Evolutionary conservation across 768 basidiomycete genomes (phyloP), one percentile per base, ranked within the genome.

Genomic region (Pisolithus marmoratus): DNA sequence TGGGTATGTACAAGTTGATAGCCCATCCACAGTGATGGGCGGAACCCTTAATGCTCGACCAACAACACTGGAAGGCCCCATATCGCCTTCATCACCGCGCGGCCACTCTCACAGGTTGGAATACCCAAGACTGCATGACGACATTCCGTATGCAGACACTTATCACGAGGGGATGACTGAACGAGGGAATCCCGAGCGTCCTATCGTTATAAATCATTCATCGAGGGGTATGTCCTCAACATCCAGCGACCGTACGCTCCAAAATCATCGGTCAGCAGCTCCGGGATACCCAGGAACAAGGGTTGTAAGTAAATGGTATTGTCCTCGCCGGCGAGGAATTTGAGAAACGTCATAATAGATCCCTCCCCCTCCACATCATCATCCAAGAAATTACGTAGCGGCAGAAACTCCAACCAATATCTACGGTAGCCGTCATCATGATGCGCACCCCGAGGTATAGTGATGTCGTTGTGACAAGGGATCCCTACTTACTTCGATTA

Each of bases 1-100:
- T 38, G 66, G 63, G 23, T 68, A 59, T 49, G 51, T 68, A 34
- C 66, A 56, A 38, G 68, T 68, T 17, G 64, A 68, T 38, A 67
- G 50, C 37, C 66, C 66, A 5, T 54, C 67, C 31, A 66, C 64
- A 22, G 50, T 68, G 12, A 59, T 68, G 68, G 63, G 66, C 27
- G 66, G 66, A 15, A 58, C 50, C 38, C 66, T 68, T 31, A 68
- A 70, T 40, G 66, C 66, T 7, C 62, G 66, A 3, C 68, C 66
- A 12, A 59, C 51, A 42, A 67, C 59, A 53, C 15, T 64, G 15
- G 55, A 60, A 43, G 34, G 53, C 12, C 37, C 8, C 38, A 44
- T 68, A 27, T 41, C 58, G 7, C 42, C 55, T 9, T 63, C 62
- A 12, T 64, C 66, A 48, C 29, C 11, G 29, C 68, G 56, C 26